Base-by-base conservation (phyloP, 768 basidiomycete genomes). In the Dentipellis sp. region DNA sequence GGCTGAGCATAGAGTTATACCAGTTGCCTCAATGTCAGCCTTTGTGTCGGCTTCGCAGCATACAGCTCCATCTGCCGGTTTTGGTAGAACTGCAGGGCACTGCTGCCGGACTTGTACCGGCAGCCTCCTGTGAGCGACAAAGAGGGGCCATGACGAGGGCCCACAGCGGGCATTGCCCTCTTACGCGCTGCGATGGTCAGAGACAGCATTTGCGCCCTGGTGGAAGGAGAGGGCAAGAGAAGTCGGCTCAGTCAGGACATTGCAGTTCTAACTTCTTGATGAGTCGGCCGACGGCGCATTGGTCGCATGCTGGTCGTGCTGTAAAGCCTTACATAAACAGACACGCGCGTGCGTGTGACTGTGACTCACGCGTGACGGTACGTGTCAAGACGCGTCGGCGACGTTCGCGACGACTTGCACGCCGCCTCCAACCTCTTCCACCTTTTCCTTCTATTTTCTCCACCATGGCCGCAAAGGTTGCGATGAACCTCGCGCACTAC, bases 41-140 rank as follows among this genome's bases (percentile, higher is more conserved):
- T 74, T 57, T 86, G 81, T 0, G 88, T 82, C 59, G 84, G 77
- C 64, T 79, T 86, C 23, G 83, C 75, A 3, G 91, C 90, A 77
- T 88, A 91, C 1, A 84, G 70, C 63, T 93, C 91, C 51, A 93
- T 71, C 55, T 91, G 88, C 63, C 79, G 79, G 62, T 92, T 93
- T 64, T 88, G 84, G 65, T 93, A 93, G 65, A 93, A 93, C 35
- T 72, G 70, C 8, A 60, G 57, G 2, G 37, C 62, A 63, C 35
- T 55, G 58, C 19, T 50, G 51, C 47, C 60, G 51, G 50, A 46
- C 57, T 21, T 45, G 59, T 38, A 12, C 23, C 4, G 14, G 40
- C 14, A 42, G 40, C 14, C 40, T 29, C 29, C 29, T 42, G 19
- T 42, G 8, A 42, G 40, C 19, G 19, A 42, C 14, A 42, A 14